Evolutionary conservation across 495 filamentous ascomycete species (phyloP).

Genomic region (Lepraria neglecta): DNA sequence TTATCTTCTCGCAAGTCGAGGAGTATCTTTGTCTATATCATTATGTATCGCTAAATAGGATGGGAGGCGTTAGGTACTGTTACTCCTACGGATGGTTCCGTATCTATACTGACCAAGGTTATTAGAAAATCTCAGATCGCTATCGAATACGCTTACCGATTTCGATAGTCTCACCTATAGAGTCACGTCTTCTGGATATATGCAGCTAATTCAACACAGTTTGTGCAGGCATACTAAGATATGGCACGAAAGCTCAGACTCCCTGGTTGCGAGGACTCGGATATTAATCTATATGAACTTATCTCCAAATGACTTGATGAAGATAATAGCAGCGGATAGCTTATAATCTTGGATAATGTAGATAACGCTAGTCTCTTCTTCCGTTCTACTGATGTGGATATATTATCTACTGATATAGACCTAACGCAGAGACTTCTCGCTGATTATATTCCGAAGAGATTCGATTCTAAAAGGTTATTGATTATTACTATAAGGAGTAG

Average conservation of each 20-base stretch:
- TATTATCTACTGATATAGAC: neutral
- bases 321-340: neutral
- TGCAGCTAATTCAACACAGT: neutral
- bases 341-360: constrained; percentile 6
- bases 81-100: neutral
- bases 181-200: constrained; percentile 11
- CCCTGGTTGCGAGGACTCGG: neutral
- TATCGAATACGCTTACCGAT: constrained; percentile 8
- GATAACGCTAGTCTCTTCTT: no score
- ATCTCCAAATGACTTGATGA: constrained; percentile 4
- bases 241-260: constrained; percentile 7
- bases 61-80: neutral
- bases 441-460: neutral
- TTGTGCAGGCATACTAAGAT: neutral
- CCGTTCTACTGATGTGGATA: neutral
- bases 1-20: constrained; percentile 7
- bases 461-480: neutral
- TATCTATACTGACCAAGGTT: neutral
- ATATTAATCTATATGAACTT: neutral
- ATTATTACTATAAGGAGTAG: constrained; percentile 4
- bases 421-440: neutral
- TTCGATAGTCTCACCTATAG: neutral
- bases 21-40: neutral
- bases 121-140: constrained; percentile 18
- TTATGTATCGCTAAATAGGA: neutral